Evolutionary conservation across 2,329 filamentous ascomycete species (phyloP), one percentile per base, ranked within the genome.

Genomic region (Arthrobotrys sphaeroides): DNA sequence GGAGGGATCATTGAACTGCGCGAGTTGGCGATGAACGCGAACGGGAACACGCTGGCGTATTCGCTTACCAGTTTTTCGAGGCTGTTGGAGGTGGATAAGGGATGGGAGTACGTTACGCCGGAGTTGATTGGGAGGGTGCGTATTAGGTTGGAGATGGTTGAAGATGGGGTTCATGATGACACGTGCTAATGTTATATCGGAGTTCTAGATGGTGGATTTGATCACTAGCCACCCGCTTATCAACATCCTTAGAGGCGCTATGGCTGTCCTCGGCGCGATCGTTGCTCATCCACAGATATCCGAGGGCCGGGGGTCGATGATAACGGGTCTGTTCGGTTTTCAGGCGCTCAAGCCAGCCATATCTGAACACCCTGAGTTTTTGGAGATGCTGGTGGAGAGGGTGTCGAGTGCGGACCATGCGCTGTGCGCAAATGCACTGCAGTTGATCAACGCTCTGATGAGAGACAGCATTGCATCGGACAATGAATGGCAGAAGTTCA

Each of bases 151-250:
- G n/a, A 31, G 26, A 60, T 33, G 36, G 65, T 45, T 31, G 45
- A 24, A 22, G 6, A 1, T 28, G 61, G 70, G 61, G 57, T 73
- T 42, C 49, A 9, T 33, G 28, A 31, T 20, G 77, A 51, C 80
- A 90, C 64, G 57, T 64, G 57, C 72, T 68, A 51, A 75, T 49
- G 13, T 24, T 67, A n/a, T 28, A 36, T 59, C 59, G 53, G 36
- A 45, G n/a, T 36, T 22, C 13, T 49, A 80, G 85, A 89, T 97
- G 76, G 94, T 98, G 79, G 91, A 97, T 82, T 87, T 99, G 60
- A 93, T 98, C 77, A 94, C 98, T 79, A 94, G 90, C 31, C 95
- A 98, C 82, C 95, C 94, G 22, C 87, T 99, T 76, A 95, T 99
- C 83, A 99, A 99, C 82, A 97, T 98, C 81, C 88, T 99, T 74